Evolutionary conservation across 2,329 filamentous ascomycete species (phyloP).

Genomic region (Chaetomium sp.): DNA sequence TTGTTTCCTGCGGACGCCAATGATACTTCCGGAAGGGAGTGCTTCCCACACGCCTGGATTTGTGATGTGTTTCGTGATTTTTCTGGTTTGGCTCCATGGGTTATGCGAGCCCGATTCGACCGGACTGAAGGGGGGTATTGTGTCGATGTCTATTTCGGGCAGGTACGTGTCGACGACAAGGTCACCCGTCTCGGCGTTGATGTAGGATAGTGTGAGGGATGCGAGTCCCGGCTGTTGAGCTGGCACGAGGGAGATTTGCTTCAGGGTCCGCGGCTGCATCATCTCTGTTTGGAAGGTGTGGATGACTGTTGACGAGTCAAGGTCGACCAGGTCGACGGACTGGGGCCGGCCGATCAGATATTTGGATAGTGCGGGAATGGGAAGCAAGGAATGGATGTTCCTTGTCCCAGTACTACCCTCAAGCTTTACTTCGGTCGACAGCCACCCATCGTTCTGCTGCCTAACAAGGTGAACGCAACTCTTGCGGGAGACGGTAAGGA

Average conservation of each 20-base stretch:
- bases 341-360: conserved; percentile 62
- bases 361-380: conserved; percentile 58
- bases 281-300: conserved; percentile 62
- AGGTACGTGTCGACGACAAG: conserved; percentile 67
- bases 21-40: conserved; percentile 60
- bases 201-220: conserved; percentile 67
- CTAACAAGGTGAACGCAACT: conserved; percentile 54
- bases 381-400: conserved; percentile 60
- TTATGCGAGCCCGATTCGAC: conserved; percentile 49
- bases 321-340: conserved; percentile 63
- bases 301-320: conserved; percentile 57
- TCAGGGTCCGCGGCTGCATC: conserved; percentile 61
- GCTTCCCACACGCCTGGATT: conserved; percentile 68
- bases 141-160: conserved; percentile 54
- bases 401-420: conserved; percentile 41
- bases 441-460: conserved; percentile 51
- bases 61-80: conserved; percentile 56
- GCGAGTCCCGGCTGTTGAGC: conserved; percentile 54
- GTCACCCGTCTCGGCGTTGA: conserved; percentile 59
- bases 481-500: conserved; percentile 54
- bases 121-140: conserved; percentile 59
- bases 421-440: conserved; percentile 50
- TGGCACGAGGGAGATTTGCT: conserved; percentile 58
- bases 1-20: conserved; percentile 59
- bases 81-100: conserved; percentile 54